These are phyloP conservation scores for Corylus heterophylla DNA, from an alignment of 306 rosid species.

Conservation along the genomic window DNA sequence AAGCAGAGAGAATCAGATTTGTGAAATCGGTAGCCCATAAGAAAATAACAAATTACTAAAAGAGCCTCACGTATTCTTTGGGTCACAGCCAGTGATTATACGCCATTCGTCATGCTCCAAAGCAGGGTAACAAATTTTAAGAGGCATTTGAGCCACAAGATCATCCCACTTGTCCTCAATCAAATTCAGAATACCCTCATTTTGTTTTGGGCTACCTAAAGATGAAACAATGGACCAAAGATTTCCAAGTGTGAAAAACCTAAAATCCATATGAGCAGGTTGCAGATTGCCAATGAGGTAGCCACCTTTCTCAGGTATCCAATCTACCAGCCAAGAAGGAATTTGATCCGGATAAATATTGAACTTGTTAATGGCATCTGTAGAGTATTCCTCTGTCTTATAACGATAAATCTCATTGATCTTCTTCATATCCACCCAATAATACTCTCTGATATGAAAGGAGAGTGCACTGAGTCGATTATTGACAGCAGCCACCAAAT, in stretches of 20 bases:
- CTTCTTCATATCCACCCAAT: conserved; percentile 86
- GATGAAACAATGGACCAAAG: conserved; percentile 91
- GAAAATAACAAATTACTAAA: conserved; percentile 1
- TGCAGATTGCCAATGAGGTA: conserved; percentile 89
- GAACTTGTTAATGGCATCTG: conserved; percentile 89
- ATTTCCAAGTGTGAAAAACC: conserved; percentile 89
- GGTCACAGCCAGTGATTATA: conserved; percentile 88
- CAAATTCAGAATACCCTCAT: conserved; percentile 65
- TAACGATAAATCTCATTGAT: conserved; percentile 92
- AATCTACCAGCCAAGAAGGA: conserved; percentile 90
- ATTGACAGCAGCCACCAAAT: conserved; percentile 70
- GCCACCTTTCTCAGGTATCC: conserved; percentile 92
- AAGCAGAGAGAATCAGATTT: conserved; percentile 25
- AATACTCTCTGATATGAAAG: conserved; percentile 88
- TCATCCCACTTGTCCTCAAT: conserved; percentile 94
- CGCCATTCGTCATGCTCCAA: conserved; percentile 89
- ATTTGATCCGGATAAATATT: conserved; percentile 97
- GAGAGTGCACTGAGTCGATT: conserved; percentile 88
- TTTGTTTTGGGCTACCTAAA: conserved; percentile 69
- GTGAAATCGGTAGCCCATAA: neutral
- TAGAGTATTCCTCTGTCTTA: conserved; percentile 88
- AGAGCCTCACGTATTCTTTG: conserved; percentile 83
- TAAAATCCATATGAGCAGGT: conserved; percentile 97
- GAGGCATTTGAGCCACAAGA: conserved; percentile 80
- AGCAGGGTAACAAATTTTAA: conserved; percentile 88